Percentiles rank a stretch among this genome's conserved stretches.
These are phyloP conservation scores for Scheffersomyces ergatensis DNA, from an alignment of 805 yeast genomes.

Conservation along the genomic window DNA sequence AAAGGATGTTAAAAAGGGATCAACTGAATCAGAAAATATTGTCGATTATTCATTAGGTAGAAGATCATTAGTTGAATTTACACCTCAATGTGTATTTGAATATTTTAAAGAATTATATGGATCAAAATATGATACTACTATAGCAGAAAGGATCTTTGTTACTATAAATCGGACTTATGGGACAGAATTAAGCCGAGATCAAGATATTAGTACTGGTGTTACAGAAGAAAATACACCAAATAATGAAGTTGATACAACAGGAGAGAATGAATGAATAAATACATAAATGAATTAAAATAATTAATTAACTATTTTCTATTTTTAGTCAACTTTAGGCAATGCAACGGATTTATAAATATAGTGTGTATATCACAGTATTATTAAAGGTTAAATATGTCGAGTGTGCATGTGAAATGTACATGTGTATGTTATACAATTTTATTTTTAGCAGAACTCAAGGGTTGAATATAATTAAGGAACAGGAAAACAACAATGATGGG, in stretches of 20 bases:
- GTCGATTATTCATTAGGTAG: slow-evolving; percentile 30
- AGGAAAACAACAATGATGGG: too few species aligned
- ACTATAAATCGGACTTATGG: slow-evolving; percentile 25
- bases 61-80: slow-evolving; percentile 30
- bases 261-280: too few species aligned
- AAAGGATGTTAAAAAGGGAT: slow-evolving; percentile 10
- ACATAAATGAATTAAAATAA: too few species aligned
- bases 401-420: too few species aligned
- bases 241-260: slow-evolving; percentile 1
- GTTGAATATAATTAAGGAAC: too few species aligned
- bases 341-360: too few species aligned
- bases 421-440: too few species aligned
- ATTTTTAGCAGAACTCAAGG: too few species aligned
- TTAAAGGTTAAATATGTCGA: too few species aligned
- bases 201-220: slow-evolving; percentile 1
- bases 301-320: too few species aligned
- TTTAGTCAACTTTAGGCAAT: too few species aligned
- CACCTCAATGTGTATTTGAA: slow-evolving; percentile 24
- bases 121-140: slow-evolving; percentile 15
- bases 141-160: slow-evolving; percentile 14
- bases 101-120: slow-evolving; percentile 24
- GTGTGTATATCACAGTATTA: too few species aligned
- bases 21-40: slow-evolving; percentile 12
- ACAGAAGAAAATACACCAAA: slow-evolving; percentile 1
- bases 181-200: slow-evolving; percentile 5